Conservation (phyloP, 306 rosid species). For the Medicago arabica region DNA sequence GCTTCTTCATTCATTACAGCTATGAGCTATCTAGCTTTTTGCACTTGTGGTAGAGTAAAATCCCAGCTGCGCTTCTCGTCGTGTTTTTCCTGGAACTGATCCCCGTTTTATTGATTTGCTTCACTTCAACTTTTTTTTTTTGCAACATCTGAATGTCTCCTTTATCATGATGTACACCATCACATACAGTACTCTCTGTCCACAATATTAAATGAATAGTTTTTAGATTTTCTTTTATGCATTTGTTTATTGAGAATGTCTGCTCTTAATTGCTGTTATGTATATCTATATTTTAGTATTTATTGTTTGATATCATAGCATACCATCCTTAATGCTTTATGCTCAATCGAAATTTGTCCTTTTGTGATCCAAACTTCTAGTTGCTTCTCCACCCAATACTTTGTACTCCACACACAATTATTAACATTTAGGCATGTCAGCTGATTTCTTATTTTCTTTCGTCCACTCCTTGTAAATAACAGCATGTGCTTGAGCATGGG, state of each 20-base stretch:
- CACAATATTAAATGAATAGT: not conserved
- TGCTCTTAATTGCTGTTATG: not conserved
- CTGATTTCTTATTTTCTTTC: constrained; percentile 20
- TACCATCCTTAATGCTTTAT: constrained; percentile 1
- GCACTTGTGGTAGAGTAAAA: not conserved
- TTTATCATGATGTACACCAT: not conserved
- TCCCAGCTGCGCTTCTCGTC: not conserved
- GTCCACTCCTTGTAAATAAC: constrained; percentile 10
- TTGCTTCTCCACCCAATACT: not conserved
- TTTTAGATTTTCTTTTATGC: not conserved
- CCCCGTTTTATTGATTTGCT: not conserved
- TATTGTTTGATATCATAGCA: not conserved
- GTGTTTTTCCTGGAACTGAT: not conserved
- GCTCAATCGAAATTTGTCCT: constrained; percentile 1
- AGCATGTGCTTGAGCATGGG: constrained; percentile 94
- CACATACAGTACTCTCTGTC: not conserved
- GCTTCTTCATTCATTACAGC: not conserved
- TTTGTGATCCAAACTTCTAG: not conserved
- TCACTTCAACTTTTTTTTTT: not conserved
- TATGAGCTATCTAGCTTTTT: constrained; percentile 14
- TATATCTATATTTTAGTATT: not conserved
- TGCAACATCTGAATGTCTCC: not conserved
- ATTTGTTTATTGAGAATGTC: not conserved
- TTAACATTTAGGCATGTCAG: not conserved
- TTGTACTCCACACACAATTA: not conserved